Conservation (phyloP, 768 basidiomycete genomes). For the Antrodiella citrinella region DNA sequence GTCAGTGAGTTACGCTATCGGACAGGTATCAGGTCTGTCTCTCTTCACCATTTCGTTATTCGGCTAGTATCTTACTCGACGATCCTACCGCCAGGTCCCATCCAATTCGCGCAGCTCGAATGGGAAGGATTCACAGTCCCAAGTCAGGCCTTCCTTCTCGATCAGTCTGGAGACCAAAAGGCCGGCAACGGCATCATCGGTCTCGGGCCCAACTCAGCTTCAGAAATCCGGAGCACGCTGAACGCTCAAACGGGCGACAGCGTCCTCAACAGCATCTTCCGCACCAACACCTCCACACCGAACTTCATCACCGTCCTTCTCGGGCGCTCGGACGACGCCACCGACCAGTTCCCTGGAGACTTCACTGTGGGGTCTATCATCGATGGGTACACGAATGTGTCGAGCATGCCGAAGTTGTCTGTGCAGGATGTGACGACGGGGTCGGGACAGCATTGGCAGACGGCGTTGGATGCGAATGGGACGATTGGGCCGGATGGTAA, state of each 20-base stretch:
- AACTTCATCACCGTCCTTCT: conserved; percentile 25
- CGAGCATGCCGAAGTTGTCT: conserved; percentile 20
- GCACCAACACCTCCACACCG: conserved; percentile 20
- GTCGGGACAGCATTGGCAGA: conserved; percentile 25
- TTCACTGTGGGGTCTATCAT: conserved; percentile 24
- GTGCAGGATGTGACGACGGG: conserved; percentile 13
- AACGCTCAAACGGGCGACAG: conserved; percentile 18
- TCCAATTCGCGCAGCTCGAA: conserved; percentile 19
- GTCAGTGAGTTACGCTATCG: conserved; percentile 17
- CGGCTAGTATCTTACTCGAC: neutral
- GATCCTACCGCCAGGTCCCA: conserved; percentile 11
- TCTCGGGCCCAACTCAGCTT: conserved; percentile 24
- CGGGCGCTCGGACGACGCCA: conserved; percentile 22
- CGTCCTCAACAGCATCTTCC: conserved; percentile 25
- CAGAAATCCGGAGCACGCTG: conserved; percentile 12
- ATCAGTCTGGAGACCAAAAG: conserved; percentile 11
- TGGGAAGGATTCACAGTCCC: conserved; percentile 19
- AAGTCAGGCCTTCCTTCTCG: conserved; percentile 22
- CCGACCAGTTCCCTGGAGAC: conserved; percentile 20
- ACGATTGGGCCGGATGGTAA: conserved; percentile 29
- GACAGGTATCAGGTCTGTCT: conserved; percentile 15
- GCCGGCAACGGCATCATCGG: conserved; percentile 23
- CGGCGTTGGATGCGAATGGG: conserved; percentile 22
- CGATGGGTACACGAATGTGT: conserved; percentile 20
- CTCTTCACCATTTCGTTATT: neutral